Evolutionary conservation across 2,329 filamentous ascomycete species (phyloP), one percentile per base, ranked within the genome.

Genomic region (Claviceps maximensis): DNA sequence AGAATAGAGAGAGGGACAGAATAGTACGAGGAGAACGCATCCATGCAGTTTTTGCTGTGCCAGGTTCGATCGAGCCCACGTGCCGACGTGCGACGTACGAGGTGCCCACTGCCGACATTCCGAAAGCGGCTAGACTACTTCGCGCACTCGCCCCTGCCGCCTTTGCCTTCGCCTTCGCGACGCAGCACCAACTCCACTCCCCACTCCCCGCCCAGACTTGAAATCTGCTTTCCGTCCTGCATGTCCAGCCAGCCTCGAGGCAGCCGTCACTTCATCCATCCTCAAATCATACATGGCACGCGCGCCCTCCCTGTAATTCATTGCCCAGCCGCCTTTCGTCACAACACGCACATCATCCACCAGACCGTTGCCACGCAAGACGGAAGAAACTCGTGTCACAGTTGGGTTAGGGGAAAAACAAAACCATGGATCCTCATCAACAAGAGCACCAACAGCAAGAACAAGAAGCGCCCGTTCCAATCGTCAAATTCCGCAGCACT

Each of bases 401-500:
- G 8, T 21, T 21, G 10, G 9, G 29, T n/a, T n/a, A n/a, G 29
- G 13, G 13, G 17, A 3, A n/a, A 10, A 46, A 27, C 13, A 8
- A 31, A 47, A 48, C n/a, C 47, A 64, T 65, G 63, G 57, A 60
- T 17, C 41, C 59, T 21, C 52, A 57, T 25, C 29, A 55, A 29
- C 45, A 47, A 47, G 45, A 41, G 49, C 55, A 57, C 23, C 29
- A 55, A 29, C 45, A 47, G 33, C 27, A 41, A 49, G 55, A 58
- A 45, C 54, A 58, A 44, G 62, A 67, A 19, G 53, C 61, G 47
- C 65, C 68, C 13, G 40, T 25, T 6, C 51, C 49, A 21, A 17
- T 46, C 17, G 65, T 80, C 36, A 66, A 77, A 33, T 84, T 84
- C 58, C 78, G 79, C 41, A 70, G 68, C 31, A 62, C 71, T 55